Evolutionary conservation across 2,329 filamentous ascomycete species (phyloP).

Genomic region (Botrytis byssoidea): DNA sequence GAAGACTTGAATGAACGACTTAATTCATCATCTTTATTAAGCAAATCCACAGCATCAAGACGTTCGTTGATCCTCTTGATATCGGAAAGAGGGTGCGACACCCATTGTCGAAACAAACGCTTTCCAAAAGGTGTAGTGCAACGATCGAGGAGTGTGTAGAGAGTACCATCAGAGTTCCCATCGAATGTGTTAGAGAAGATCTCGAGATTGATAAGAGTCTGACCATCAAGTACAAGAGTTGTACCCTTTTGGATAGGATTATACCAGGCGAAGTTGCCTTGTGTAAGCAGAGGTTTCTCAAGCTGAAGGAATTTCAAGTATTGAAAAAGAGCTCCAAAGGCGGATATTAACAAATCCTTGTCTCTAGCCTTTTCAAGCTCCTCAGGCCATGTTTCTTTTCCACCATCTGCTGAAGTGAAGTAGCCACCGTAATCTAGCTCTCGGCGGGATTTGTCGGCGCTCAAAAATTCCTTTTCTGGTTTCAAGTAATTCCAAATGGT

Average conservation of each 20-base stretch:
- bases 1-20: conserved; percentile 87
- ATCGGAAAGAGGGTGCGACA: conserved; percentile 91
- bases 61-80: conserved; percentile 86
- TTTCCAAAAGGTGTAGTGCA: conserved; percentile 98
- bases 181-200: conserved; percentile 92
- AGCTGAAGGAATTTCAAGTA: conserved; percentile 87
- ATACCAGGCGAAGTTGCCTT: conserved; percentile 89
- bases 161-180: conserved; percentile 77
- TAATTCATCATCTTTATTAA: conserved; percentile 78
- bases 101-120: conserved; percentile 92
- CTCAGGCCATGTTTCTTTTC: conserved; percentile 70
- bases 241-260: conserved; percentile 86
- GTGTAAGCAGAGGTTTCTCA: conserved; percentile 80
- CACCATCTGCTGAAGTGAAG: conserved; percentile 60
- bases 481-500: conserved; percentile 96
- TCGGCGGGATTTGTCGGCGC: conserved; percentile 74
- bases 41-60: conserved; percentile 87
- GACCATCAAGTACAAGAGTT: conserved; percentile 88
- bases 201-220: conserved; percentile 97
- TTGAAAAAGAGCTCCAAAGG: conserved; percentile 82
- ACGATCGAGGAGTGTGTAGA: conserved; percentile 87
- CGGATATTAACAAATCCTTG: conserved; percentile 84
- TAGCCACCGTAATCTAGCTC: conserved; percentile 80
- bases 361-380: conserved; percentile 68
- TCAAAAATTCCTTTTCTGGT: conserved; percentile 84